Percentiles rank a stretch among this genome's conserved stretches.
These are phyloP conservation scores for Chaetomium tenue DNA, from an alignment of 495 filamentous ascomycete genomes.

Conservation along the genomic window DNA sequence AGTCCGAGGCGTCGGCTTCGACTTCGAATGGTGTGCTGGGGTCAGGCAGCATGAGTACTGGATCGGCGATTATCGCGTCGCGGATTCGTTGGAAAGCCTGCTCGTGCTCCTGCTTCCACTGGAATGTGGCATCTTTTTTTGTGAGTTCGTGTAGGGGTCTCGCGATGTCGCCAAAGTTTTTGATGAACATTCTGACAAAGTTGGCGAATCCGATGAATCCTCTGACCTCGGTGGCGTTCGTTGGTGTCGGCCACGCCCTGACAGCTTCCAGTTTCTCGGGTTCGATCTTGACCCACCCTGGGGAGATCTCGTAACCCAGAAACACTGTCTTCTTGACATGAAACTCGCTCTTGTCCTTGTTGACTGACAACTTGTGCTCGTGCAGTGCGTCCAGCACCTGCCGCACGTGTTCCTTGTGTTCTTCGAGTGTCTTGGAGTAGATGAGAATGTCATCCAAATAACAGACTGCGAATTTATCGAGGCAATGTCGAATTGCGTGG, in stretches of 20 bases:
- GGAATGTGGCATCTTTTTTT: not conserved
- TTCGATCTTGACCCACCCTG: not conserved
- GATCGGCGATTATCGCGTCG: not conserved
- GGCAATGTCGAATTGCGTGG: not conserved
- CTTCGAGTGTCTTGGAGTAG: slow-evolving; percentile 11
- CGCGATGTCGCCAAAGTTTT: not conserved
- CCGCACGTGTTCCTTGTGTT: not conserved
- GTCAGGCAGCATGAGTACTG: slow-evolving; percentile 3
- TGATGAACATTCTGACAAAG: slow-evolving; percentile 1
- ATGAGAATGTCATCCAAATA: slow-evolving; percentile 1
- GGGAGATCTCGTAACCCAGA: not conserved
- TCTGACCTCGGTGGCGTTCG: not conserved
- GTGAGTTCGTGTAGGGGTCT: not conserved
- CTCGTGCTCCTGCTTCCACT: not conserved
- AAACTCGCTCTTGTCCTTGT: slow-evolving; percentile 6
- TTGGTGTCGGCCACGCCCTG: not conserved
- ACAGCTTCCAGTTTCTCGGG: not conserved
- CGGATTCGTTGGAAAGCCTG: not conserved
- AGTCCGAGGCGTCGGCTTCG: slow-evolving; percentile 14
- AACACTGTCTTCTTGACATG: not conserved
- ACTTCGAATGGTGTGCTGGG: slow-evolving; percentile 12
- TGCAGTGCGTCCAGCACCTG: not conserved
- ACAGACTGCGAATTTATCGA: slow-evolving; percentile 10
- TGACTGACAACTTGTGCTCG: slow-evolving; percentile 1
- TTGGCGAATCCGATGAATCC: slow-evolving; percentile 6